Evolutionary conservation across 1,284 basidiomycete genomes (phyloP).

Genomic region (Trametes sp.): DNA sequence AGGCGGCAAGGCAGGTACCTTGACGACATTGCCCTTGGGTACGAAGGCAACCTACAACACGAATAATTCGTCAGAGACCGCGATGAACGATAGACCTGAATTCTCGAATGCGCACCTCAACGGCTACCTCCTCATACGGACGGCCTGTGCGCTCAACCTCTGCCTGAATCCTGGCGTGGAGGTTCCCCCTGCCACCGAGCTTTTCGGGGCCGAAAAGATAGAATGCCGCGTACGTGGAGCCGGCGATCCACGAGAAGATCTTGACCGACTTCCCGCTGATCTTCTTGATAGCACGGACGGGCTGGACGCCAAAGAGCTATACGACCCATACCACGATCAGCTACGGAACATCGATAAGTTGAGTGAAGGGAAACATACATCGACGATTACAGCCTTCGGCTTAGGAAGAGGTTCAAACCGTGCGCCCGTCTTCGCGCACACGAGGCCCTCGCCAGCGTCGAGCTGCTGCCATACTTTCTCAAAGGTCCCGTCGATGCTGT

Average conservation of each 20-base stretch:
- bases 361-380: not conserved
- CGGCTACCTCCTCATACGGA: conserved; percentile 3
- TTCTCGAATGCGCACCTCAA: conserved; percentile 7
- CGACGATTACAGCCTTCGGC: conserved; percentile 7
- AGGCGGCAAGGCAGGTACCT: conserved; percentile 29
- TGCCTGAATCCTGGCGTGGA: not conserved
- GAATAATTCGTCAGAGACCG: not conserved
- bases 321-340: not conserved
- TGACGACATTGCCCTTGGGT: conserved; percentile 13
- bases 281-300: conserved; percentile 13
- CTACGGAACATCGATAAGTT: not conserved
- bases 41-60: not conserved
- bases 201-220: conserved; percentile 7
- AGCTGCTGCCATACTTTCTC: not conserved
- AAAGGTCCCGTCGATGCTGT: not conserved
- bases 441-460: not conserved
- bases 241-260: conserved; percentile 28
- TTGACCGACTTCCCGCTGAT: conserved; percentile 25
- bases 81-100: not conserved
- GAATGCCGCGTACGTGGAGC: conserved; percentile 24
- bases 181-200: not conserved
- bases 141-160: not conserved
- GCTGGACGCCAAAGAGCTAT: conserved; percentile 28
- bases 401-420: not conserved
- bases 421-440: conserved; percentile 1